Base-by-base conservation (phyloP, 129 eudicot species). In the Chrysanthemum lavandulifolium region DNA sequence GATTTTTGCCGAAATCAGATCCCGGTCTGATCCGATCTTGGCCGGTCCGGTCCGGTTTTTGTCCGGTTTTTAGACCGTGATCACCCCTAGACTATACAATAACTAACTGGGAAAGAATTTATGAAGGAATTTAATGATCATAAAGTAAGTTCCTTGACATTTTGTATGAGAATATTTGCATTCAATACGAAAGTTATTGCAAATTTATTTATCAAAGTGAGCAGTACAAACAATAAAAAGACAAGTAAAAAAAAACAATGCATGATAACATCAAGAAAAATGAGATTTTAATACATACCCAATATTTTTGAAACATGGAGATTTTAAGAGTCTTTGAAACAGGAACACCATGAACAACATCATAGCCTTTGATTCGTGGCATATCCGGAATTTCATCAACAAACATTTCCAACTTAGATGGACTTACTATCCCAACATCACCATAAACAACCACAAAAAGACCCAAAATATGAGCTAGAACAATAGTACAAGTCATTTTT, bases 321-420 rank as follows among this genome's bases (percentile, higher is more conserved):
- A 93, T 90, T 21, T 70, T 56, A 64, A 93, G 86, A 2, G 80
- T 62, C 45, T 69, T 84, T 5, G 97, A 71, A 62, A 73, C 81
- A 27, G 73, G 81, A 61, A 70, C 66, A 13, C 86, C 92, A 63
- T 93, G 73, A 47, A 64, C 61, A 66, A 72, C 18, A 67, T 81
- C 54, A 74, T 73, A 93, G 10, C 89, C 98, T 61, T 68, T 72
- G 80, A 90, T 78, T 76, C 82, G 86, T 61, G 97, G 98, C 82
- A 93, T 82, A 80, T 87, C 86, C n/a, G 91, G 92, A 77, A 89
- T 77, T 76, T 87, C 87, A 65, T 93, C 98, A 5, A 93, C 98
- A 71, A 89, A 93, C 96, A 80, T 84, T 72, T 79, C 74, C 84
- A 93, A 29, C 71, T 70, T 29, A 16, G 88, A 77, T 77, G 86